Conservation (phyloP, 2,329 filamentous ascomycete genomes). For the Trichoderma simmonsii region DNA sequence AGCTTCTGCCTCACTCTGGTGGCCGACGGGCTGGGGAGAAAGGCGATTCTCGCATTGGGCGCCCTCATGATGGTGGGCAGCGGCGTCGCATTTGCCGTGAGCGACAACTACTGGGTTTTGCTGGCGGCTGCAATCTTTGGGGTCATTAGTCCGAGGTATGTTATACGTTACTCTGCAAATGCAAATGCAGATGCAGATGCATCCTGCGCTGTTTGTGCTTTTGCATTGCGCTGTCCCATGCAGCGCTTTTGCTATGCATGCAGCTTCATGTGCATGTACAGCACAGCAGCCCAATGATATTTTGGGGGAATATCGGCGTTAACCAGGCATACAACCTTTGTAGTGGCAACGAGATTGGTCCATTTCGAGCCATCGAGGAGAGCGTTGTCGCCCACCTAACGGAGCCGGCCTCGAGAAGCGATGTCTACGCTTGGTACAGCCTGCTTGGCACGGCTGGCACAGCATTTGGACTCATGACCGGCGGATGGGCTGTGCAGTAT, state of each 20-base stretch:
- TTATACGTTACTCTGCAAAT: not conserved
- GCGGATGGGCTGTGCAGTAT: slow-evolving; percentile 57
- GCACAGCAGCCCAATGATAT: not conserved
- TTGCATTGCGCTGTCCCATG: not conserved
- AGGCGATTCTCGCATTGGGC: slow-evolving; percentile 51
- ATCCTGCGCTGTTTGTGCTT: not conserved
- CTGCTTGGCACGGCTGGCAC: slow-evolving; percentile 57
- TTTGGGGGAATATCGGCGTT: not conserved
- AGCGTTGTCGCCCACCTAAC: slow-evolving; percentile 58
- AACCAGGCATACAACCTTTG: not conserved
- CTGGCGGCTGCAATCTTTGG: slow-evolving; percentile 57
- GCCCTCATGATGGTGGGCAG: slow-evolving; percentile 54
- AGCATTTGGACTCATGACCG: slow-evolving; percentile 56
- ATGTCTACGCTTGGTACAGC: slow-evolving; percentile 62
- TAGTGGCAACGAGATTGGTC: slow-evolving; percentile 63
- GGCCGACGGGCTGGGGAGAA: slow-evolving; percentile 56
- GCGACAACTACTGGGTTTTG: slow-evolving; percentile 55
- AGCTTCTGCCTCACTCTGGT: slow-evolving; percentile 58
- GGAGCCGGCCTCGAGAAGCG: slow-evolving; percentile 41
- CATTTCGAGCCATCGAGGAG: slow-evolving; percentile 61
- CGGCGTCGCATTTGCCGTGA: slow-evolving; percentile 53
- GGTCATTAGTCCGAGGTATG: slow-evolving; percentile 52
- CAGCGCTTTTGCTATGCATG: not conserved
- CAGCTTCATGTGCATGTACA: not conserved
- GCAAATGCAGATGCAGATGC: not conserved